Percentiles rank a stretch among this genome's conserved stretches.
These are phyloP conservation scores for Elaeis oleifera DNA, from an alignment of 202 grass and related monocot genomes.

Conservation along the genomic window DNA sequence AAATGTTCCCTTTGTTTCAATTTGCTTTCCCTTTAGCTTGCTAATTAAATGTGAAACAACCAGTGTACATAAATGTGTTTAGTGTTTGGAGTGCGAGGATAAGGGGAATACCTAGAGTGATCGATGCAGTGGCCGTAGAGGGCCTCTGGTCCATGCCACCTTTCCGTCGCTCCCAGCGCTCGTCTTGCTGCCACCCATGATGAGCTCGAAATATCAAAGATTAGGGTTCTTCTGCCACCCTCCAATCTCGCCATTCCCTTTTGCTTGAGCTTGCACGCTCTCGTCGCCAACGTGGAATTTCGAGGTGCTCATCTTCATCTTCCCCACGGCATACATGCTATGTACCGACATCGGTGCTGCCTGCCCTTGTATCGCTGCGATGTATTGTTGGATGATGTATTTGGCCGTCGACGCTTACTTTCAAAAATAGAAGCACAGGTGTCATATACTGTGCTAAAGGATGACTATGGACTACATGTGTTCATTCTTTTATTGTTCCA, in stretches of 20 bases:
- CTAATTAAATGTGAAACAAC: not conserved
- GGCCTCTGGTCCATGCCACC: constrained; percentile 69
- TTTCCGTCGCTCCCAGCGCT: constrained; percentile 75
- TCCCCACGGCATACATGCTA: constrained; percentile 92
- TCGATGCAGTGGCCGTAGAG: constrained; percentile 67
- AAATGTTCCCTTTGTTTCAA: too few relatives aligned
- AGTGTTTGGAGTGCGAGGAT: too few relatives aligned
- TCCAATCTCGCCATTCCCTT: constrained; percentile 62
- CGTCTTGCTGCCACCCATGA: constrained; percentile 91
- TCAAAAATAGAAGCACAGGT: not conserved
- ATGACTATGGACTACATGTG: too few relatives aligned
- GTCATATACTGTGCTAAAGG: too few relatives aligned
- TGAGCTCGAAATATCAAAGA: constrained; percentile 89
- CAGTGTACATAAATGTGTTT: not conserved
- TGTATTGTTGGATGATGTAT: constrained; percentile 40
- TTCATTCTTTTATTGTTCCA: too few relatives aligned
- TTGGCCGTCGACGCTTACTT: constrained; percentile 13
- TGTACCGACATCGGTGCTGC: constrained; percentile 34
- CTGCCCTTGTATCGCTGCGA: constrained; percentile 82
- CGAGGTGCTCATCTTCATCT: constrained; percentile 80
- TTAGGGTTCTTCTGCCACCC: constrained; percentile 86
- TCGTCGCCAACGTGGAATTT: constrained; percentile 10
- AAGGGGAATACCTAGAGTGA: constrained; percentile 48
- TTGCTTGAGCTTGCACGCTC: constrained; percentile 27
- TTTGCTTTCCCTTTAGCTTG: too few relatives aligned